Evolutionary conservation across 331 rosid genomes (phyloP).

Genomic region (Erythrophleum ivorense): DNA sequence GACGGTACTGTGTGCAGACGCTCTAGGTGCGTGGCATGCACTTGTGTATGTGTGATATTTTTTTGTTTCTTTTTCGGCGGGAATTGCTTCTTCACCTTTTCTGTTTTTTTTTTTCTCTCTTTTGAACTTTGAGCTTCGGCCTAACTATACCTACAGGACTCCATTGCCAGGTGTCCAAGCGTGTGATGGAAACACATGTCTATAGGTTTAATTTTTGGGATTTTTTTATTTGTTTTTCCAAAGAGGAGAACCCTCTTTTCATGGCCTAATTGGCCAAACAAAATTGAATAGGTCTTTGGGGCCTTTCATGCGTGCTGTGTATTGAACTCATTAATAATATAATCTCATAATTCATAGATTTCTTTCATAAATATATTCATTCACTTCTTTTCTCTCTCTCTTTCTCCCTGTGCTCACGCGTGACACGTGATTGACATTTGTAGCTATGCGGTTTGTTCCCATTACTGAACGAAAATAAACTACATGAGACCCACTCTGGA

Average conservation of each 20-base stretch:
- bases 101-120: neutral
- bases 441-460: conserved; percentile 62
- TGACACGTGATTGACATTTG: conserved; percentile 65
- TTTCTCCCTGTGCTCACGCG: neutral
- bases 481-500: conserved; percentile 40
- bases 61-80: conserved; percentile 55
- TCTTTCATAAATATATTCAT: neutral
- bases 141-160: conserved; percentile 51
- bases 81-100: conserved; percentile 29
- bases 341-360: neutral
- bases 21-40: conserved; percentile 53
- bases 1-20: conserved; percentile 48
- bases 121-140: conserved; percentile 56
- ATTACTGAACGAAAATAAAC: conserved; percentile 37
- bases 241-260: conserved; percentile 34
- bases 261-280: conserved; percentile 55
- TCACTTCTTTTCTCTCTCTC: neutral
- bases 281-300: conserved; percentile 78
- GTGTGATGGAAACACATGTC: conserved; percentile 65
- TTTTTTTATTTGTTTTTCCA: conserved; percentile 49
- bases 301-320: conserved; percentile 78
- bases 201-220: conserved; percentile 37
- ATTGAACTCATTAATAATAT: conserved; percentile 57
- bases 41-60: conserved; percentile 50
- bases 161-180: conserved; percentile 50